These are phyloP conservation scores for Chaetothyriales sp. DNA, from an alignment of 2,329 filamentous ascomycete species.

Conservation along the genomic window DNA sequence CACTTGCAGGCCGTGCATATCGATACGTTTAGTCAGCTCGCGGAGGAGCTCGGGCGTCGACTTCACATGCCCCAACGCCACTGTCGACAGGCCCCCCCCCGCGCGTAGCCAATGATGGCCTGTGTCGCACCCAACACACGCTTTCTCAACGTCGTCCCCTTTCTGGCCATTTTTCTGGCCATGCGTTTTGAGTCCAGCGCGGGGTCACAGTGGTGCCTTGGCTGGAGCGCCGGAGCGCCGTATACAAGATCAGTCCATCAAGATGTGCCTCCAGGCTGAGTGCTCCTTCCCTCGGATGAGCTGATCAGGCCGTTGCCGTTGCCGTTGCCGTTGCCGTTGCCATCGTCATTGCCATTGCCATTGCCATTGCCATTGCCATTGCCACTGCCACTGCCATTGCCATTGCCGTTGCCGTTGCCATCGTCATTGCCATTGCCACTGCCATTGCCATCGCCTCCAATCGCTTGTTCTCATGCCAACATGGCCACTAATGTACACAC, in stretches of 20 bases:
- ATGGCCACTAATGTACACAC: too few species aligned
- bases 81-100: not conserved
- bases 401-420: too few species aligned
- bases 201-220: not conserved
- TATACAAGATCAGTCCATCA: too few species aligned
- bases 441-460: too few species aligned
- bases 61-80: not conserved
- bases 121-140: constrained; percentile 1
- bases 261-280: not conserved
- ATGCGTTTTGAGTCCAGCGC: too few species aligned
- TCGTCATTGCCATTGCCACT: too few species aligned
- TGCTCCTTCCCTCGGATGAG: not conserved
- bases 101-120: not conserved
- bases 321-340: not conserved
- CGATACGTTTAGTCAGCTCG: not conserved
- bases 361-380: too few species aligned
- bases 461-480: too few species aligned
- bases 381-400: too few species aligned
- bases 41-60: not conserved
- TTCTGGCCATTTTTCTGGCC: too few species aligned
- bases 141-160: not conserved
- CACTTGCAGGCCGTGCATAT: too few species aligned
- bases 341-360: not conserved
- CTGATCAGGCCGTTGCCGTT: not conserved
- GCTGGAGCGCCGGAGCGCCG: too few species aligned